A percentile compares a stretch with the other conserved stretches of the same genome.
phyloP scores from a whole-genome alignment of 306 rosid species.

The Arachis stenosperma region DNA sequence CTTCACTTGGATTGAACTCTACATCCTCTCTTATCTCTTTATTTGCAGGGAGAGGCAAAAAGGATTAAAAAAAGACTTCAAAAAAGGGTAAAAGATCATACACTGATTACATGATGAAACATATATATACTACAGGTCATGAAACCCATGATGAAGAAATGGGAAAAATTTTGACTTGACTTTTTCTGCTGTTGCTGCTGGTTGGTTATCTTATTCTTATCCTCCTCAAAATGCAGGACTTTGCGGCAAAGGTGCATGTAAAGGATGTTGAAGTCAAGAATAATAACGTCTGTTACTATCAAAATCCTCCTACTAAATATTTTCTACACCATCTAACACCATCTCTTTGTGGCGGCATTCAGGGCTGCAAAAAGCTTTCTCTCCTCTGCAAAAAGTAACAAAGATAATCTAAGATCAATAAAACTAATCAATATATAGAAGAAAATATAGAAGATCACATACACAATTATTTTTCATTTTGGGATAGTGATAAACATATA shows the following conservation, averaged over 20 bases:
- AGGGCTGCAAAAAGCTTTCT: conserved; percentile 83
- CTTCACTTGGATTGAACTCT: conserved; percentile 46
- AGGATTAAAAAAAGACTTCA: neutral
- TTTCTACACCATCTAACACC: conserved; percentile 62
- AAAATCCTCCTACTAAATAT: conserved; percentile 32
- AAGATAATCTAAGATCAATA: no score
- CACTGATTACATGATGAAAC: neutral
- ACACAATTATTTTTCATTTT: no score
- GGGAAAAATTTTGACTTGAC: conserved; percentile 30
- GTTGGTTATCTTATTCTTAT: conserved; percentile 8
- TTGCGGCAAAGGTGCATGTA: conserved; percentile 26
- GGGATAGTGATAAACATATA: no score
- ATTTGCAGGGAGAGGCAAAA: conserved; percentile 56
- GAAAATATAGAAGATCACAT: no score
- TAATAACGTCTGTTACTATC: conserved; percentile 36
- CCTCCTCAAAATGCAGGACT: conserved; percentile 31
- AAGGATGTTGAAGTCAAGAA: conserved; percentile 27
- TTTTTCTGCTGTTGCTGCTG: conserved; percentile 30
- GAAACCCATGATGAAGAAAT: conserved; percentile 37
- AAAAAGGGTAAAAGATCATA: neutral
- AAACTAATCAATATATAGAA: no score
- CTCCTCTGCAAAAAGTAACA: conserved; percentile 66
- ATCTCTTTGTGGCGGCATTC: conserved; percentile 86
- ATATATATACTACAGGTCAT: conserved; percentile 19
- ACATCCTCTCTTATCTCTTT: conserved; percentile 62